These are phyloP conservation scores for Trichoderma polysporum DNA, from an alignment of 2,329 filamentous ascomycete genomes.

Conservation along the genomic window DNA sequence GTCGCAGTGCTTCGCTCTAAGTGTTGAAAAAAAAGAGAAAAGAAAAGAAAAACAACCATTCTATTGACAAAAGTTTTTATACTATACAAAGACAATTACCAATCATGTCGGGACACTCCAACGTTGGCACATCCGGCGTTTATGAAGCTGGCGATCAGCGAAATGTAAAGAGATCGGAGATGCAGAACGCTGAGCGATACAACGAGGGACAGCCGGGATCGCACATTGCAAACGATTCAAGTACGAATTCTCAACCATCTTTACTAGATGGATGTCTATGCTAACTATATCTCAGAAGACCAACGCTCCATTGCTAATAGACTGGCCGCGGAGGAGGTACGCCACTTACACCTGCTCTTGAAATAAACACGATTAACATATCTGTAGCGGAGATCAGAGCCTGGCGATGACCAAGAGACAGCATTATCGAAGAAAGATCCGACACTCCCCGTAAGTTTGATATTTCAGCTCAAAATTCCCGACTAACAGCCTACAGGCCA, in stretches of 20 bases:
- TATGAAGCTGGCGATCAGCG: conserved; percentile 80
- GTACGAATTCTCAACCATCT: conserved; percentile 45
- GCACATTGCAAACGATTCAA: conserved; percentile 69
- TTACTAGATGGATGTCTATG: background rate
- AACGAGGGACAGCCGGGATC: conserved; percentile 71
- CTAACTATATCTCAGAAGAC: conserved; percentile 54
- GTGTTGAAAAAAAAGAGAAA: background rate
- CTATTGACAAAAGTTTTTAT: background rate
- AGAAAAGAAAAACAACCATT: background rate
- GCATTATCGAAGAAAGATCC: conserved; percentile 56
- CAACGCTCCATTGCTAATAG: conserved; percentile 71
- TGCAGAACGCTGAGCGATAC: conserved; percentile 56
- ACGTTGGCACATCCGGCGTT: conserved; percentile 62
- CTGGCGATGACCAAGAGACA: conserved; percentile 47
- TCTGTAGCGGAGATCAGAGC: conserved; percentile 39
- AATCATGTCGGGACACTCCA: conserved; percentile 51
- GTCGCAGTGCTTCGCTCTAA: background rate
- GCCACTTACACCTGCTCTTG: conserved; percentile 20
- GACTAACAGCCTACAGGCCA: conserved; percentile 46
- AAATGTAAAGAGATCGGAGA: conserved; percentile 56
- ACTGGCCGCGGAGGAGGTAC: conserved; percentile 61
- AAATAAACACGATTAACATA: conserved; percentile 19
- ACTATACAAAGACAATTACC: background rate
- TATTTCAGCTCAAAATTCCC: background rate
- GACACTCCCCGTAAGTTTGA: conserved; percentile 51